Percentiles rank a stretch among this genome's conserved stretches.
Evolutionary conservation across 2,329 filamentous ascomycete genomes (phyloP).

Genomic region (Diplodia mutila): DNA sequence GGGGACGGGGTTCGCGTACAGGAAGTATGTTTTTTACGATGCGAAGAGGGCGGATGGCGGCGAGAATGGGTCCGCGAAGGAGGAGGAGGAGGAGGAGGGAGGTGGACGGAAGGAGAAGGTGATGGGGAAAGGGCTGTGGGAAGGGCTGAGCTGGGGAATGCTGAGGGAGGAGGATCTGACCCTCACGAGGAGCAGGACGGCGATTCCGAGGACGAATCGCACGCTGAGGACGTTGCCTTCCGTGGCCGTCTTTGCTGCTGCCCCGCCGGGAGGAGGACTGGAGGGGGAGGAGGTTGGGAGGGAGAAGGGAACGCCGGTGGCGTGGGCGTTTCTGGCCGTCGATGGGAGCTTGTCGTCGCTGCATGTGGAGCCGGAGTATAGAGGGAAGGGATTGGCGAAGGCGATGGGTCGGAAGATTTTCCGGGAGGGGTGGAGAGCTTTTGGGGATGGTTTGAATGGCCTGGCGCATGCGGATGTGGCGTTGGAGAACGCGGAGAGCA

Average conservation of each 20-base stretch:
- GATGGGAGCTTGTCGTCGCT: constrained; percentile 66
- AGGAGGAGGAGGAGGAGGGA: constrained; percentile 7
- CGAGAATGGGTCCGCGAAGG: background rate
- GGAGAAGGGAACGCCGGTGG: constrained; percentile 50
- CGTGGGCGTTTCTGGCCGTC: constrained; percentile 67
- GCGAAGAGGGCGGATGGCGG: too few species aligned
- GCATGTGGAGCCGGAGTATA: constrained; percentile 63
- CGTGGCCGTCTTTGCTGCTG: constrained; percentile 42
- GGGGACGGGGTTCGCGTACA: constrained; percentile 39
- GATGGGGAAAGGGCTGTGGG: constrained; percentile 51
- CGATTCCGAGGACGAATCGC: constrained; percentile 58
- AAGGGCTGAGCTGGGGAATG: constrained; percentile 60
- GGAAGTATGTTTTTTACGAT: constrained; percentile 61
- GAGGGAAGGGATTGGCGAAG: constrained; percentile 67
- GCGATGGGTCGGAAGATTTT: constrained; percentile 63
- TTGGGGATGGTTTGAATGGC: constrained; percentile 13
- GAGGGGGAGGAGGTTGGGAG: constrained; percentile 28
- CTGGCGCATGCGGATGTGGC: constrained; percentile 61
- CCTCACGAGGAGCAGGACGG: constrained; percentile 57
- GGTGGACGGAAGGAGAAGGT: constrained; percentile 25
- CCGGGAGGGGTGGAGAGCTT: constrained; percentile 42
- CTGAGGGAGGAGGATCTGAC: constrained; percentile 58
- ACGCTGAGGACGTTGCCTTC: constrained; percentile 48
- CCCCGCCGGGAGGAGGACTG: background rate
- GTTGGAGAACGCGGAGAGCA: constrained; percentile 62